Evolutionary conservation across 208 protist species (phyloP).

Genomic region (Trichomonas tenax): DNA sequence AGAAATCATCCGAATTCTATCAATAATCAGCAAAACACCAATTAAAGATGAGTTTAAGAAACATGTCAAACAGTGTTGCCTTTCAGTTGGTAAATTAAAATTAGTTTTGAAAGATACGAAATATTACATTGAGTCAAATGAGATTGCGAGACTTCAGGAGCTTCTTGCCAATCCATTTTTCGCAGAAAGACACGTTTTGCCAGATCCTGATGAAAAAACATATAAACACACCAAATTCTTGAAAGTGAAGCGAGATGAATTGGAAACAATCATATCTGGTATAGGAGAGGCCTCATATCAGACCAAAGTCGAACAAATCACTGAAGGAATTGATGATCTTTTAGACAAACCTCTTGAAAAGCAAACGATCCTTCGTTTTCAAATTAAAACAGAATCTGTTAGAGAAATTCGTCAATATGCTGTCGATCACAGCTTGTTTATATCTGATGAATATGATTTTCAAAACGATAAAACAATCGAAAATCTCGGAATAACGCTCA

Average conservation of each 20-base stretch:
- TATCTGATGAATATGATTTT: slow-evolving; percentile 55
- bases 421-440: neutral
- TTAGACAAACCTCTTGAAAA: neutral
- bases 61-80: slow-evolving; percentile 44
- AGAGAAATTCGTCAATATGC: neutral
- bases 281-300: neutral
- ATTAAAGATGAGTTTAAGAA: slow-evolving; percentile 38
- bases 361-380: neutral
- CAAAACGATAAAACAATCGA: slow-evolving; percentile 43
- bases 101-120: slow-evolving; percentile 46
- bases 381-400: neutral
- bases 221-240: neutral
- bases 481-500: slow-evolving; percentile 56
- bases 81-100: slow-evolving; percentile 53
- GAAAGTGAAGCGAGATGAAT: neutral
- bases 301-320: neutral
- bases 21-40: slow-evolving; percentile 42
- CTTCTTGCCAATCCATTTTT: neutral
- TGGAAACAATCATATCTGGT: neutral
- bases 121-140: slow-evolving; percentile 51
- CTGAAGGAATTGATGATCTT: neutral
- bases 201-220: neutral
- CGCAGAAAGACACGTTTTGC: neutral
- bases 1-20: slow-evolving; percentile 63
- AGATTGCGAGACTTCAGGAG: slow-evolving; percentile 23